Base-by-base conservation (phyloP, 306 rosid genomes). In the Begonia masoniana region DNA sequence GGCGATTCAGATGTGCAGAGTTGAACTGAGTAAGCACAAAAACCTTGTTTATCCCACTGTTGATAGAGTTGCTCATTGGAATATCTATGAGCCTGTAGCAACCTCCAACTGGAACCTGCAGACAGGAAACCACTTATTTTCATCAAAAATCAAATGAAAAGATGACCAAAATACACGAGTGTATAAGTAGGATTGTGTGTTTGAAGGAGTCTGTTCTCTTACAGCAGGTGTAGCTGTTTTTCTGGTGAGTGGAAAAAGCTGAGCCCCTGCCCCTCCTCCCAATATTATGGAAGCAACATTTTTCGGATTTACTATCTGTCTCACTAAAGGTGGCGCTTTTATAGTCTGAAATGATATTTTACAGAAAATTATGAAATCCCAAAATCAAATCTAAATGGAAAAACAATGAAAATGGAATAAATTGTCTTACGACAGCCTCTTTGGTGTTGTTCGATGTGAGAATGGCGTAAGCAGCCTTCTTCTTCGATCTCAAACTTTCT, bases 141-240 rank as follows among this genome's bases (percentile, higher is more conserved):
- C 39, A 31, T 31, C 7, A 17, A 17, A 31, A 31, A 31, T 31
- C 7, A 31, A 31, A 31, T 7, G 8, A 31, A 6, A 31, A 31
- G 39, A 31, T 31, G 39, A 31, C 39, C 7, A 31, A 31, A 31
- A 31, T 7, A 31, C 39, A 31, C 7, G 7, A 5, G 39, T 31
- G 39, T 6, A 26, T 31, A 31, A 31, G 39, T 7, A 31, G 39
- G 39, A 31, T 31, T 31, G 39, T 31, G 39, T 31, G 39, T 31
- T 31, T 31, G 39, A 31, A 31, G 39, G 39, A 31, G 39, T 2
- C 24, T 7, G 26, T 41, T 52, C 64, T 67, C 84, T 80, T 61
- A 88, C 97, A 45, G 97, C 97, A 10, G 97, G 97, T 48, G 78
- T 82, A 12, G 97, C 95, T 48, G 94, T 52, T 74, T 76, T 41